Base-by-base conservation (phyloP, 2,329 filamentous ascomycete genomes). In the Gliomastix tumulicola region DNA sequence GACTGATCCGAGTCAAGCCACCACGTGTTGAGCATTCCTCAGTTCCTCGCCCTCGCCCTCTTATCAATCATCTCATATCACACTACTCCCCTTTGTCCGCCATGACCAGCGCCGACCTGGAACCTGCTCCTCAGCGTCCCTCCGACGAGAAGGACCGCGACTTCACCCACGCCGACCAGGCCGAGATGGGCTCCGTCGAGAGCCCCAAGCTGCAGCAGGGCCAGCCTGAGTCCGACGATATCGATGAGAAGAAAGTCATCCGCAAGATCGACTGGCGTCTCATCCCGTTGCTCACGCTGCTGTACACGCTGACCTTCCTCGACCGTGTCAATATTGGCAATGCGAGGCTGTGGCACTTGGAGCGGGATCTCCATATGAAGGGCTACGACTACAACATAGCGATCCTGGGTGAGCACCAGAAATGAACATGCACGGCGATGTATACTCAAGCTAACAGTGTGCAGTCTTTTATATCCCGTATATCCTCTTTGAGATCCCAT, bases 381-480 rank as follows among this genome's bases (percentile, higher is more conserved):
- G 45, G 46, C 9, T 42, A 49, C 21, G 45, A 59, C 18, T 55
- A 53, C 36, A 56, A 55, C 34, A 41, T 52, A 11, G 45, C 41
- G 6, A 38, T 50, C n/a, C 40, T 48, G 17, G 39, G 42, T 49
- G 32, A 38, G 46, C 40, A n/a, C n/a, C n/a, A n/a, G n/a, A n/a
- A n/a, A 32, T 30, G 13, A 32, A n/a, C 23, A 4, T 23, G 12
- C 32, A n/a, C 18, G 15, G n/a, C 32, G 21, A 21, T 21, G 21
- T 37, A 11, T 28, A 7, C 9, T 28, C 25, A 13, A 7, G 4
- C 25, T 28, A n/a, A 28, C 25, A 7, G 15, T n/a, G 4, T 28
- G 15, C 21, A 39, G 44, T 55, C 12, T 55, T 55, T 38, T 56
- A 51, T 30, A 45, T 60, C 12, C 49, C 54, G 4, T 57, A 59